These are phyloP conservation scores for Amanita polypyramis DNA, from an alignment of 768 basidiomycete genomes.

Conservation along the genomic window DNA sequence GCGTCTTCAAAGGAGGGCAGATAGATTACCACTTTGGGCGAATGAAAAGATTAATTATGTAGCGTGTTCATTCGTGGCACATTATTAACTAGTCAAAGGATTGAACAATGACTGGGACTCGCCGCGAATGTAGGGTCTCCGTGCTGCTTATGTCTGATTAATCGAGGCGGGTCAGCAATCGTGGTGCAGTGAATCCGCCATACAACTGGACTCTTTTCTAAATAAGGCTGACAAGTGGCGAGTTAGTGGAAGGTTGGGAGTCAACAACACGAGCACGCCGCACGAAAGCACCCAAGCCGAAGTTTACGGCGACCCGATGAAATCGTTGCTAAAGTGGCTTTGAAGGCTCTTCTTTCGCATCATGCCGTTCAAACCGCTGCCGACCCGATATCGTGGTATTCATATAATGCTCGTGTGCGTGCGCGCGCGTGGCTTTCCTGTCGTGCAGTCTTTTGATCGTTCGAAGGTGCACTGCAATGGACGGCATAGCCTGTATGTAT, in stretches of 20 bases:
- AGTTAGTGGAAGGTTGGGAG: background rate
- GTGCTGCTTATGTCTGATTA: too few relatives aligned
- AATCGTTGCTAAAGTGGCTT: background rate
- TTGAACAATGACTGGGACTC: too few relatives aligned
- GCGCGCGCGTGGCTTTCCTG: background rate
- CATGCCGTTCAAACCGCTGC: slow-evolving; percentile 1
- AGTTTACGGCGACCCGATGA: slow-evolving; percentile 6
- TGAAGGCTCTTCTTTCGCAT: background rate
- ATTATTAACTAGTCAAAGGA: background rate
- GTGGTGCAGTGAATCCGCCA: background rate
- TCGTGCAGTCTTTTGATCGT: background rate
- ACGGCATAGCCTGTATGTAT: background rate
- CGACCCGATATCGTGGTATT: slow-evolving; percentile 1
- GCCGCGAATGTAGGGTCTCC: too few relatives aligned
- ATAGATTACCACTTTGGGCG: background rate
- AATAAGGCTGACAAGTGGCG: slow-evolving; percentile 4
- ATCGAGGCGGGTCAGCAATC: background rate
- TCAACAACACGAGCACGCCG: background rate
- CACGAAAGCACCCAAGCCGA: slow-evolving; percentile 3
- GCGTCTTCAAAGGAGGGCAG: background rate
- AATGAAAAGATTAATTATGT: background rate
- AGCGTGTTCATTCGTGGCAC: background rate
- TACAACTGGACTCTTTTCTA: background rate
- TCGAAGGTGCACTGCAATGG: background rate
- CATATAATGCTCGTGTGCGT: background rate